Conservation (phyloP, 176 grass and related monocot genomes). For the Coix lacrymajobi region DNA sequence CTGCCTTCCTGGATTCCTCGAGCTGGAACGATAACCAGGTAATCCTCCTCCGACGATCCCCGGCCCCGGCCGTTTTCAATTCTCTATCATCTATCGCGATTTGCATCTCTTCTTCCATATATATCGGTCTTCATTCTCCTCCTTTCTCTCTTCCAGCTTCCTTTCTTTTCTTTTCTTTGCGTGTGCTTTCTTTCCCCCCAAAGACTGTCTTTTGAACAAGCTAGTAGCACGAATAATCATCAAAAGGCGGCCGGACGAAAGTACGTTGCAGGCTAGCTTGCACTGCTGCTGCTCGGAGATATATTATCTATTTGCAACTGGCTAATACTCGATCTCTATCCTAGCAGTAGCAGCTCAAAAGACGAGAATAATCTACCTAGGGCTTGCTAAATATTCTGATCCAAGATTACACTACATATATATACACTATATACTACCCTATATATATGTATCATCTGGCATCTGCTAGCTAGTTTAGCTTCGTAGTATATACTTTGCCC, state of each 20-base stretch:
- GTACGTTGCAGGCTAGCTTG: neutral
- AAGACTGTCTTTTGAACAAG: constrained; percentile 34
- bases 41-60: neutral
- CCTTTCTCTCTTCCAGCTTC: no score
- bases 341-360: neutral
- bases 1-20: constrained; percentile 71
- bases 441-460: no score
- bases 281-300: neutral
- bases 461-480: neutral
- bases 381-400: neutral
- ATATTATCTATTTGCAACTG: neutral
- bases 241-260: constrained; percentile 23
- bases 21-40: constrained; percentile 89
- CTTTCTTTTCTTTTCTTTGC: neutral
- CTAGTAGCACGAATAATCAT: constrained; percentile 17
- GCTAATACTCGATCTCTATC: no score
- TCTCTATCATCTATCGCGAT: neutral
- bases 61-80: no score
- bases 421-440: neutral
- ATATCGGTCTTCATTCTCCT: neutral
- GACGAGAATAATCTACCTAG: neutral
- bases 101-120: no score
- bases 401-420: neutral
- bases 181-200: neutral
- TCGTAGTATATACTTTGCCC: neutral